A percentile compares a stretch with the other conserved stretches of the same genome.
Conservation (phyloP, 306 rosid genomes). For the Sicyos baderoa region DNA sequence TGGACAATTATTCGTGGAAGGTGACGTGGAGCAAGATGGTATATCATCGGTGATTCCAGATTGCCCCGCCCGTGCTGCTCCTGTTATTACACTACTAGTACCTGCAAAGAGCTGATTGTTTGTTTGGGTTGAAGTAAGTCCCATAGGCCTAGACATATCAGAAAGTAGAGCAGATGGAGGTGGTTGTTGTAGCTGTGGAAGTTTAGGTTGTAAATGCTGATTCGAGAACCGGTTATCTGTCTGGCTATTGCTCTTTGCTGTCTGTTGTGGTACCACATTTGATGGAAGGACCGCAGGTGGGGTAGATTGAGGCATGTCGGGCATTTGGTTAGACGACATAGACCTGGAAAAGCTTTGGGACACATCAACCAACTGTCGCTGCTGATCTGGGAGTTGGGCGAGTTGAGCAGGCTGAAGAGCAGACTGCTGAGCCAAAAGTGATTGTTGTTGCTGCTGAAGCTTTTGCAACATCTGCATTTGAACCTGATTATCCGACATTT, state of each 20-base stretch:
- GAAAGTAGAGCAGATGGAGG: constrained; percentile 40
- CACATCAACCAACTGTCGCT: constrained; percentile 51
- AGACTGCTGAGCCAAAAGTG: constrained; percentile 60
- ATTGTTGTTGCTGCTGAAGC: constrained; percentile 75
- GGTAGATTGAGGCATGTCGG: constrained; percentile 41
- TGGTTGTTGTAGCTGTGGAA: constrained; percentile 65
- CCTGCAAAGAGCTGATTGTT: constrained; percentile 43
- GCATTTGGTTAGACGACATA: constrained; percentile 40
- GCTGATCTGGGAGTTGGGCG: constrained; percentile 64
- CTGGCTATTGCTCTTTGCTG: constrained; percentile 34
- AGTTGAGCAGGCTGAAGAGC: constrained; percentile 51
- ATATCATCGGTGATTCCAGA: constrained; percentile 71
- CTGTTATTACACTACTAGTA: constrained; percentile 41
- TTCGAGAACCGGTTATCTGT: constrained; percentile 41
- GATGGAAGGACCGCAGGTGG: constrained; percentile 38
- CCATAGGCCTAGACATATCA: constrained; percentile 47
- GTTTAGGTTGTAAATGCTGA: constrained; percentile 49
- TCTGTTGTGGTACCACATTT: constrained; percentile 42
- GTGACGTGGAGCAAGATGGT: constrained; percentile 92
- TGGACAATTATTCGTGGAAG: constrained; percentile 74
- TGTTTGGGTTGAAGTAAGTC: constrained; percentile 33
- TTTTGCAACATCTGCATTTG: constrained; percentile 65
- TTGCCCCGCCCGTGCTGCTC: constrained; percentile 55
- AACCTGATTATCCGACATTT: constrained; percentile 60
- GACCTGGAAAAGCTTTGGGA: constrained; percentile 54